These are phyloP conservation scores for Neophaeococcomyces aloes DNA, from an alignment of 2,329 filamentous ascomycete species.

Conservation along the genomic window DNA sequence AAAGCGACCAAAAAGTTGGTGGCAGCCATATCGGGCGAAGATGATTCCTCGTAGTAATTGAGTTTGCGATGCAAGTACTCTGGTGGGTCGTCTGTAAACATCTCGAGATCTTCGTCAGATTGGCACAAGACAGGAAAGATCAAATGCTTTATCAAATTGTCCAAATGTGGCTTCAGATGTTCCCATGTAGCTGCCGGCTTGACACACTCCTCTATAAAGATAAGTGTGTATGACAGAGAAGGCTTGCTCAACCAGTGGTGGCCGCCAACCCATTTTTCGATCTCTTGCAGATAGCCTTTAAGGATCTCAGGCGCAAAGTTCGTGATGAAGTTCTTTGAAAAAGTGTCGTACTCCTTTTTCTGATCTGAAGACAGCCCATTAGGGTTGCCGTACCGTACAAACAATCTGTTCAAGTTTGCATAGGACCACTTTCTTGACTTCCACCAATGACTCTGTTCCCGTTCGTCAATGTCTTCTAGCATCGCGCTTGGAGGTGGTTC, in stretches of 20 bases:
- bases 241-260: slow-evolving; percentile 90
- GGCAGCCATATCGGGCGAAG: slow-evolving; percentile 85
- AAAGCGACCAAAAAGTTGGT: slow-evolving; percentile 94
- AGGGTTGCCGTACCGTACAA: slow-evolving; percentile 88
- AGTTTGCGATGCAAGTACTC: slow-evolving; percentile 96
- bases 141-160: slow-evolving; percentile 84
- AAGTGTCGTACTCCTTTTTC: slow-evolving; percentile 64
- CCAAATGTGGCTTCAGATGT: slow-evolving; percentile 84
- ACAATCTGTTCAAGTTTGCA: slow-evolving; percentile 91
- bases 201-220: slow-evolving; percentile 94
- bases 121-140: slow-evolving; percentile 93
- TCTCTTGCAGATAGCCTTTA: slow-evolving; percentile 85
- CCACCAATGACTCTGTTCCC: slow-evolving; percentile 96
- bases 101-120: slow-evolving; percentile 79
- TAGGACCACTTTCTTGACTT: slow-evolving; percentile 99
- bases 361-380: slow-evolving; percentile 62
- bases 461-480: slow-evolving; percentile 67
- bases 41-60: slow-evolving; percentile 96
- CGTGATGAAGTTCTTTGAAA: slow-evolving; percentile 80
- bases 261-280: slow-evolving; percentile 96
- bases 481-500: slow-evolving; percentile 68
- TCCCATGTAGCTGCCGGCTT: slow-evolving; percentile 96
- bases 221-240: slow-evolving; percentile 82
- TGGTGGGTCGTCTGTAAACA: slow-evolving; percentile 87
- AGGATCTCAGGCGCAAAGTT: slow-evolving; percentile 93